A percentile compares a stretch with the other conserved stretches of the same genome.
These are phyloP conservation scores for Microbotryomycetes sp. DNA, from an alignment of 1,284 basidiomycete genomes.

Conservation along the genomic window DNA sequence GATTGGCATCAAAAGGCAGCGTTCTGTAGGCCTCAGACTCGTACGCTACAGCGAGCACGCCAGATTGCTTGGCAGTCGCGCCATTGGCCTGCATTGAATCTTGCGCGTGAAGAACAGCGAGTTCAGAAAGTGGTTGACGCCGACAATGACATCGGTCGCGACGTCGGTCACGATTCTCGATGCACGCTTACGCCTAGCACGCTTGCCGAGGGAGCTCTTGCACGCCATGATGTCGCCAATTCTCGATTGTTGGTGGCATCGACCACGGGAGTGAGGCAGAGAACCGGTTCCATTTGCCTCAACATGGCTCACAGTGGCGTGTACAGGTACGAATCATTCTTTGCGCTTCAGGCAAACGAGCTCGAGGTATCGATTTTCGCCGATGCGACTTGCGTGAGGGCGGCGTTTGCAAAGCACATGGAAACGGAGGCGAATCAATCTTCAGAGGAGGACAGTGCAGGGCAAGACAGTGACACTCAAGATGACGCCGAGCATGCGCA, in stretches of 20 bases:
- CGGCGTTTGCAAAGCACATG: slow-evolving; percentile 18
- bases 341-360: slow-evolving; percentile 26
- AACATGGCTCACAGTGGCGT: neutral
- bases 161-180: slow-evolving; percentile 22
- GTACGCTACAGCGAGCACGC: too few species aligned
- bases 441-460: neutral
- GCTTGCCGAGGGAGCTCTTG: slow-evolving; percentile 6
- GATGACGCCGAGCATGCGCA: neutral
- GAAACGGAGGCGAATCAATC: neutral
- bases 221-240: slow-evolving; percentile 8
- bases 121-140: too few species aligned
- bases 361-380: slow-evolving; percentile 33
- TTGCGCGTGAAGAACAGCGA: too few species aligned
- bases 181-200: slow-evolving; percentile 13
- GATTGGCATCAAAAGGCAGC: too few species aligned
- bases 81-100: too few species aligned
- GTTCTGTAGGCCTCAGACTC: too few species aligned
- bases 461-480: neutral
- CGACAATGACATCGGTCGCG: neutral
- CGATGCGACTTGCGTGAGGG: slow-evolving; percentile 14
- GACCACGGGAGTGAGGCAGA: slow-evolving; percentile 12
- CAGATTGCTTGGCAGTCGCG: too few species aligned
- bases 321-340: slow-evolving; percentile 28
- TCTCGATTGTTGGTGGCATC: slow-evolving; percentile 17
- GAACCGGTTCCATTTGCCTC: neutral